Base-by-base conservation (phyloP, 805 yeast species). In the Starmerella bombi region DNA sequence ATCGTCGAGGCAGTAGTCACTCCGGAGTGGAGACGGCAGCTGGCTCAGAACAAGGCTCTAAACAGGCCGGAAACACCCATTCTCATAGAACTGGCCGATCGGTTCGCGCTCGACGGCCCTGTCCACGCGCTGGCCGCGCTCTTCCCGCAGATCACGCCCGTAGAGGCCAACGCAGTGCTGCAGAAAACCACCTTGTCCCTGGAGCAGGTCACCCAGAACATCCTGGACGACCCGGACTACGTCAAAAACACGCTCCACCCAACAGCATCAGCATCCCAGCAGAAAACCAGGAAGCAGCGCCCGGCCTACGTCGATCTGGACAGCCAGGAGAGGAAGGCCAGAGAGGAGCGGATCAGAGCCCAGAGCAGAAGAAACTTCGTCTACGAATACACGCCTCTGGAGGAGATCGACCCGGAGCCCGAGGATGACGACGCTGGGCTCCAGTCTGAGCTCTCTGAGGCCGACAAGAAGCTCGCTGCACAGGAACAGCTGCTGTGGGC, bases 361-460 rank as follows among this genome's bases (percentile, higher is more conserved):
- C 16, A 29, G 18, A 34, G 25, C 28, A 36, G 41, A 9, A 32
- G 32, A 32, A 62, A 74, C 32, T 56, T 80, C 46, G 60, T 81
- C 45, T 78, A 42, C 25, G 34, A 38, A 25, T 48, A 42, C 32
- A 80, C 49, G 79, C 78, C 35, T 5, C 18, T 29, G 10, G 40
- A 40, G 15, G 47, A 44, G 10, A 36, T 35, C 9, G 49, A 45
- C 21, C 38, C 37, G 12, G 49, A 45, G 8, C 40, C 38, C 16
- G 88, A 82, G 52, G 94, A 83, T 48, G 93, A 82, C 57, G 94
- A 83, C 51, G 75, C 79, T 3, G 94, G 83, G 54, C 93, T 81
- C 29, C 51, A 54, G 4, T 51, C 55, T 28, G 66, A 59, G 15
- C 53, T 56, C 9, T 50, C 50, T 2, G 57, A 57, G 5, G 60